Conservation (phyloP, 2,329 filamentous ascomycete genomes). For the Neurospora crassa region DNA sequence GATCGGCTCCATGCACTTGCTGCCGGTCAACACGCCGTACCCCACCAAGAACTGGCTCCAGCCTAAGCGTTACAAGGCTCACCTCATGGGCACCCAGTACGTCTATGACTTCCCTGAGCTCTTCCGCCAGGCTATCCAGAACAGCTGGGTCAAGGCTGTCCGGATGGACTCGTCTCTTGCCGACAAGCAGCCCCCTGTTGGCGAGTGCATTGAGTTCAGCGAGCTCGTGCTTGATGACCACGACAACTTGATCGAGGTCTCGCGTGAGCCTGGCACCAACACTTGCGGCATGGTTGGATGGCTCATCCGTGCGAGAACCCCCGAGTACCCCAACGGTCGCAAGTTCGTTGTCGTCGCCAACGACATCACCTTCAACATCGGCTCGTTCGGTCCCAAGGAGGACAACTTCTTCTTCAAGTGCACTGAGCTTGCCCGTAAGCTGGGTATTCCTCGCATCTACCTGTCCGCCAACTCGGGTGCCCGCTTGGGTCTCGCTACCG, state of each 20-base stretch:
- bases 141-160: constrained; percentile 74
- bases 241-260: constrained; percentile 85
- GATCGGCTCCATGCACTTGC: constrained; percentile 89
- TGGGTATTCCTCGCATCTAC: constrained; percentile 95
- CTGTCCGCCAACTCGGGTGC: constrained; percentile 98
- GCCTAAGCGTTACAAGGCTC: constrained; percentile 98
- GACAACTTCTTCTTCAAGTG: constrained; percentile 99
- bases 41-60: constrained; percentile 98
- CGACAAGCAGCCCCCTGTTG: constrained; percentile 72
- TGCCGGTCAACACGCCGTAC: constrained; percentile 85
- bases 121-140: constrained; percentile 95
- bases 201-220: constrained; percentile 87
- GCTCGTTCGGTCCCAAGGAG: constrained; percentile 91
- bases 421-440: constrained; percentile 85
- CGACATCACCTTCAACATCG: constrained; percentile 98
- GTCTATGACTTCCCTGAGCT: constrained; percentile 99
- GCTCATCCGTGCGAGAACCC: constrained; percentile 89
- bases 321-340: constrained; percentile 86
- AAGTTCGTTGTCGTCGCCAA: constrained; percentile 96
- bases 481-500: constrained; percentile 90
- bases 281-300: constrained; percentile 97
- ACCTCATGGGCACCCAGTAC: constrained; percentile 98
- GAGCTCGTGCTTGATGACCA: constrained; percentile 93
- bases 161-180: constrained; percentile 64
- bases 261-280: constrained; percentile 91